Percentiles rank a stretch among this genome's conserved stretches.
Conservation (phyloP, 2,329 filamentous ascomycete genomes). For the Phyllosticta citrichinensis region DNA sequence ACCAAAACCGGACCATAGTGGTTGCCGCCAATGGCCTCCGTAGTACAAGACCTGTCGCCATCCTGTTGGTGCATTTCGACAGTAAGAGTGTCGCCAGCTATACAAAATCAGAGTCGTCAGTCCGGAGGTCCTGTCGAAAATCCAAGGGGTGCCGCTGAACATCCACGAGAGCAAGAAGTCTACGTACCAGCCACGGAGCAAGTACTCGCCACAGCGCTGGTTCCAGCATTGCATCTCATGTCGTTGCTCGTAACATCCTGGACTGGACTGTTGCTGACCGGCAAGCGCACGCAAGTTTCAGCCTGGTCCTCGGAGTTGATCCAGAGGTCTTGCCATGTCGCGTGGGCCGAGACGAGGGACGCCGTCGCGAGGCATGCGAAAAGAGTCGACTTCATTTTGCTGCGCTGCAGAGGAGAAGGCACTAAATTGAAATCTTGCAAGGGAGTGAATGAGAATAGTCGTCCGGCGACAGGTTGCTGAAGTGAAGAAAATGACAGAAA, state of each 20-base stretch:
- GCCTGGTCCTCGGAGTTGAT: conserved; percentile 24
- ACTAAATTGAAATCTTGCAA: neutral
- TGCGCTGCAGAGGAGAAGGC: neutral
- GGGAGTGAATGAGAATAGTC: neutral
- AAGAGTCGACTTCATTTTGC: conserved; percentile 7
- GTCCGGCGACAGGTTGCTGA: conserved; percentile 5
- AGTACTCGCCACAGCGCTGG: conserved; percentile 17
- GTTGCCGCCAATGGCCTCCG: conserved; percentile 27
- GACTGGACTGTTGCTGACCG: conserved; percentile 29
- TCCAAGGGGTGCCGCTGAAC: too few relatives aligned
- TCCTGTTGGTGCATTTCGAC: conserved; percentile 30
- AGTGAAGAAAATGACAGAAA: conserved; percentile 1
- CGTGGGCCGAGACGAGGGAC: conserved; percentile 26
- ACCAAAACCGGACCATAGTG: conserved; percentile 36
- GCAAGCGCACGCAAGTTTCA: conserved; percentile 37
- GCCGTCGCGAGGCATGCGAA: conserved; percentile 23
- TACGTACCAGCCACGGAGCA: conserved; percentile 12
- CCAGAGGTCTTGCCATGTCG: conserved; percentile 30
- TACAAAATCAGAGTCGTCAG: conserved; percentile 11
- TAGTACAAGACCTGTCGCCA: conserved; percentile 20
- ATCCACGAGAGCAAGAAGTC: neutral
- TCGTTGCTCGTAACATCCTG: conserved; percentile 23
- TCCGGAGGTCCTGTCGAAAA: too few relatives aligned
- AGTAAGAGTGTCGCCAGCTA: conserved; percentile 24
- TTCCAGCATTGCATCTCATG: conserved; percentile 27